Evolutionary conservation across 1,284 basidiomycete species (phyloP).

Genomic region (Coriolopsis trogii): DNA sequence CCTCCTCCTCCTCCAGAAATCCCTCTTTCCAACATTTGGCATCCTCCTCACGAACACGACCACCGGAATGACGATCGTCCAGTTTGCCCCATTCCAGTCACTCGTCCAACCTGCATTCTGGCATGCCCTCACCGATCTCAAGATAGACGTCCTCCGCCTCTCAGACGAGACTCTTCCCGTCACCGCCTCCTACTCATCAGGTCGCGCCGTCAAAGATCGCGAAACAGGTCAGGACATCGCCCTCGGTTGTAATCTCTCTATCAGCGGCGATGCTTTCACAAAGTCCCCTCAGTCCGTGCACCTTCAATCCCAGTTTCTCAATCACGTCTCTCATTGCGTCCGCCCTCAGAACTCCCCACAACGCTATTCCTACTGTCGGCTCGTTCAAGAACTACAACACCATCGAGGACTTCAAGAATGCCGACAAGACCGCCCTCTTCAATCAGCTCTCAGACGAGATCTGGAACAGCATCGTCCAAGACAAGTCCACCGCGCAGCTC

Average conservation of each 20-base stretch:
- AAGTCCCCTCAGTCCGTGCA: constrained; percentile 35
- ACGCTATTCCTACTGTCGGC: constrained; percentile 55
- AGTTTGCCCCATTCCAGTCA: constrained; percentile 88
- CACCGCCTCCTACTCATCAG: constrained; percentile 70
- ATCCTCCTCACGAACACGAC: neutral
- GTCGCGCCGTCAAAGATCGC: constrained; percentile 74
- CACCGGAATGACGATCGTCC: constrained; percentile 62
- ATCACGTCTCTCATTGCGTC: neutral
- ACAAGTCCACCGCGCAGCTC: constrained; percentile 56
- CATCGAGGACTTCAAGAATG: constrained; percentile 91
- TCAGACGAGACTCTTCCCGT: constrained; percentile 75
- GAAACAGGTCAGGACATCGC: constrained; percentile 68
- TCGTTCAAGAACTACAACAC: constrained; percentile 94
- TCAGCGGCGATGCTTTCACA: constrained; percentile 64
- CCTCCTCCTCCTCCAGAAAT: neutral
- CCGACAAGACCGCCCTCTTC: constrained; percentile 87
- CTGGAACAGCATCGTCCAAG: constrained; percentile 60
- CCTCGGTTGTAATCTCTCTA: constrained; percentile 59
- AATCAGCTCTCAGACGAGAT: constrained; percentile 71
- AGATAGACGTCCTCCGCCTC: constrained; percentile 90
- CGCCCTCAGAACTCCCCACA: constrained; percentile 36
- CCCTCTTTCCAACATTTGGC: neutral
- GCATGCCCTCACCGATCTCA: constrained; percentile 87
- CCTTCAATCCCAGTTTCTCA: neutral
- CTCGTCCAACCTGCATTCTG: constrained; percentile 91